Conservation (phyloP, 2,329 filamentous ascomycete species). For the Epichloe sylvatica region DNA sequence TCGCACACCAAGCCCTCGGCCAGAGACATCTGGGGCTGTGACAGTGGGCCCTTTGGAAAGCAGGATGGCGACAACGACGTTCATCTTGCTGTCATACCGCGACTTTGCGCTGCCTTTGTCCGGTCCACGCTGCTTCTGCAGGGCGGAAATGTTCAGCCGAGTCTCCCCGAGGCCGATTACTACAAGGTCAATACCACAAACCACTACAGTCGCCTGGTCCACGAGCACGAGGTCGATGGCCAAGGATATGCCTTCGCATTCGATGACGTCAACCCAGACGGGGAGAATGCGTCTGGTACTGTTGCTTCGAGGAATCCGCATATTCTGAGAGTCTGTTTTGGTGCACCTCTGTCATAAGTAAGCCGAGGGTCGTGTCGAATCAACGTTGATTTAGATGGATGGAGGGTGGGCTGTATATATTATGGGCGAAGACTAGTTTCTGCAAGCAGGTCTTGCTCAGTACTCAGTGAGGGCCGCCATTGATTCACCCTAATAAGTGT, state of each 20-base stretch:
- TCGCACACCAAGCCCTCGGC: conserved; percentile 29
- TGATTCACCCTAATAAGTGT: too few species aligned
- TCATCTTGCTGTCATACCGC: conserved; percentile 29
- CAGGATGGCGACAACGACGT: conserved; percentile 22
- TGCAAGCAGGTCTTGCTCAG: too few species aligned
- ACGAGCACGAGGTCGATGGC: conserved; percentile 43
- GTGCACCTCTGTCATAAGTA: conserved; percentile 7
- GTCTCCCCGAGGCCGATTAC: conserved; percentile 23
- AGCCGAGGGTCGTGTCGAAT: too few species aligned
- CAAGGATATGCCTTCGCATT: conserved; percentile 54
- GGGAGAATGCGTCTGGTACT: conserved; percentile 33
- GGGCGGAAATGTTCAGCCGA: conserved; percentile 34
- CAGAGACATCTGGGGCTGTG: conserved; percentile 37
- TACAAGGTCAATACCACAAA: conserved; percentile 31
- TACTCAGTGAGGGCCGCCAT: too few species aligned
- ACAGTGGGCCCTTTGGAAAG: conserved; percentile 32
- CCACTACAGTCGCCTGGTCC: conserved; percentile 48
- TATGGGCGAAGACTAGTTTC: too few species aligned
- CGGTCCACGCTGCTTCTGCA: conserved; percentile 31
- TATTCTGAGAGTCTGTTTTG: conserved; percentile 18
- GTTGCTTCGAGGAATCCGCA: conserved; percentile 14
- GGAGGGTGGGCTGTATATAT: neutral
- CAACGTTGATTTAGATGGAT: neutral
- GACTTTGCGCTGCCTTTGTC: conserved; percentile 37
- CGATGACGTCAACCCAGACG: conserved; percentile 50